Evolutionary conservation across 2,329 filamentous ascomycete genomes (phyloP), one percentile per base, ranked within the genome.

Genomic region (Geosmithia morbida): DNA sequence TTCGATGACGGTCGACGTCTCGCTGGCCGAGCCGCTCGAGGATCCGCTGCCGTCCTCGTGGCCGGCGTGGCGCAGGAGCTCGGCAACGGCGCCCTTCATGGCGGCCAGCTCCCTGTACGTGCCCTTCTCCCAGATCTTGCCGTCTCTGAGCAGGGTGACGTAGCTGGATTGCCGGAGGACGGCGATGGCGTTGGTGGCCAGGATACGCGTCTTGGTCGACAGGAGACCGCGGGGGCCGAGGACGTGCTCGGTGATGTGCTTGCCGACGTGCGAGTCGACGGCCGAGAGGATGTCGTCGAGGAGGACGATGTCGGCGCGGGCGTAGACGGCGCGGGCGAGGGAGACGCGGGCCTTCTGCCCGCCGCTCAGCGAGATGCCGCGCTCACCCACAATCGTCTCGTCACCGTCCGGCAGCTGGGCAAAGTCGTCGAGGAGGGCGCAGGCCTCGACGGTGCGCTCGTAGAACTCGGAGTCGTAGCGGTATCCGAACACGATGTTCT

Each of bases 401-500:
- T 98, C 94, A 26, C 94, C 92, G 60, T 98, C 92, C 2, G 92
- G 92, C 45, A 98, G 75, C 55, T 87, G 87, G 44, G 81, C 77
- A 65, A 98, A 96, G 61, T 98, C 92, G 54, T 96, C 89, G 6
- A 83, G 60, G 33, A 98, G 71, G 43, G 92, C 92, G 61, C 94
- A 98, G 41, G 92, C 90, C 60, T 87, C 82, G 46, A 98, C 74
- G 1, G 90, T 96, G 58, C 85, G 82, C 48, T 97, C 87, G 66
- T 98, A 98, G 64, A 98, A 98, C 29, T 83, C 76, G 5, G 89
- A 82, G 63, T 98, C 90, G 71, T 85, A 96, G 44, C 87, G 82
- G 65, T 98, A 88, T 2, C 92, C 92, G 59, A 98, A 98, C 4
- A 96, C 74, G 55, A 98, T 95, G 60, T 98, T 98, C 60, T 98